Percentiles rank a stretch among this genome's conserved stretches.
Evolutionary conservation across 257 asterid genomes (phyloP).

Genomic region (Avicennia marina): DNA sequence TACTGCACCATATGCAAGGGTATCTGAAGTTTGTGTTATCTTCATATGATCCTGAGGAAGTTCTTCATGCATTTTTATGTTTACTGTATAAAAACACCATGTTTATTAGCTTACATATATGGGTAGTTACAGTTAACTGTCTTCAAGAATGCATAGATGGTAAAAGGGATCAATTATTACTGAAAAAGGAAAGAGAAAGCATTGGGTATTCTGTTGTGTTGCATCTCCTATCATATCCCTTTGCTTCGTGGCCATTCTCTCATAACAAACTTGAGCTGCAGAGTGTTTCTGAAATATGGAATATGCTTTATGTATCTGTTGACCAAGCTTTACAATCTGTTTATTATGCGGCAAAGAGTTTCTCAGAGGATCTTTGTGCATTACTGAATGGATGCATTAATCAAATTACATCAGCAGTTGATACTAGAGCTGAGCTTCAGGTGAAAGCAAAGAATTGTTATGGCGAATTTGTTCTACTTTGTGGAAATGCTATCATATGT

Average conservation of each 20-base stretch:
- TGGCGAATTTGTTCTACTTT: slow-evolving; percentile 29
- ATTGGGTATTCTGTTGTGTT: slow-evolving; percentile 32
- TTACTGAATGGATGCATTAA: slow-evolving; percentile 37
- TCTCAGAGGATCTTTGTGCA: slow-evolving; percentile 46
- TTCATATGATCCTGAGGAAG: slow-evolving; percentile 42
- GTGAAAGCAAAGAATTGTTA: slow-evolving; percentile 24
- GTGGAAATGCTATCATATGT: slow-evolving; percentile 39
- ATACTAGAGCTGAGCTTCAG: slow-evolving; percentile 25
- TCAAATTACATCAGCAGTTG: slow-evolving; percentile 25
- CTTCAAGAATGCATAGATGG: slow-evolving; percentile 38
- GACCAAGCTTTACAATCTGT: slow-evolving; percentile 27
- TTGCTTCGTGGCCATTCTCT: slow-evolving; percentile 37
- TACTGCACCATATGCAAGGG: slow-evolving; percentile 32
- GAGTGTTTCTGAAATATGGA: slow-evolving; percentile 47
- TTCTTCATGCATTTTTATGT: slow-evolving; percentile 40
- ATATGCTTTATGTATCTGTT: slow-evolving; percentile 40
- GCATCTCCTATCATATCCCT: slow-evolving; percentile 56
- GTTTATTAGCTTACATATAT: slow-evolving; percentile 34
- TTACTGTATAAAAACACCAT: slow-evolving; percentile 34
- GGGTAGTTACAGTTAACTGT: slow-evolving; percentile 51
- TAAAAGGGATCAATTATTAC: slow-evolving; percentile 18
- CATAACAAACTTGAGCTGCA: slow-evolving; percentile 30
- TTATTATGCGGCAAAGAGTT: slow-evolving; percentile 27
- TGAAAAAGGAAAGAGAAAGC: slow-evolving; percentile 32
- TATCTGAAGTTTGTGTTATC: slow-evolving; percentile 41